Evolutionary conservation across 2,329 filamentous ascomycete genomes (phyloP), one percentile per base, ranked within the genome.

Genomic region (Ophiostoma sp.): DNA sequence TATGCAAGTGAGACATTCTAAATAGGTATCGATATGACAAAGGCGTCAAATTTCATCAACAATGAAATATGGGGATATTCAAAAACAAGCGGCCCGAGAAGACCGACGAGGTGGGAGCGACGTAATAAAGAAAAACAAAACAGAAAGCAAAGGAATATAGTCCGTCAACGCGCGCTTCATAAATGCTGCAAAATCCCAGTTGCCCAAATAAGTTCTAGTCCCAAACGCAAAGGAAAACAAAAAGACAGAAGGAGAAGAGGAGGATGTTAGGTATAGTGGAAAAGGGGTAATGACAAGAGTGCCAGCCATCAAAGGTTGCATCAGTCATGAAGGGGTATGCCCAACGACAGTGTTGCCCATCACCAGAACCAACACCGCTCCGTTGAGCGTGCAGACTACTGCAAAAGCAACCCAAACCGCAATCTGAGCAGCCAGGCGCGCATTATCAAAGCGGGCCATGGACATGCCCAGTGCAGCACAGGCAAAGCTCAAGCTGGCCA

Each of bases 401-500:
- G 78, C 71, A 71, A 87, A 82, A 0, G 81, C 76, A 0, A 76
- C 71, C 71, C 79, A 77, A 4, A 83, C 79, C 14, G 81, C 76
- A 5, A 81, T 71, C 68, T 81, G 80, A 66, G 83, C 81, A 36
- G 79, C 64, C 67, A 81, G 74, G 3, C 79, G 74, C 8, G 84
- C 73, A 14, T 73, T 75, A 65, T 83, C 81, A 55, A 79, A 77
- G 47, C 86, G 81, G 66, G 84, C 83, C 12, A 88, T 75, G 71
- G 85, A 82, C 75, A 84, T 82, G 45, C 83, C 85, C 6, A 91
- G 80, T 0, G 83, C 89, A 12, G 84, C 79, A 64, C 87, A 85
- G 0, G 85, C 86, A 73, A 87, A 87, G 70, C 87, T 82, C 55
- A 93, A 76, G 71, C 88, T 90, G 42, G 85, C 81, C 44, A 90